phyloP scores from a whole-genome alignment of 768 basidiomycete genomes.

The Russula sp. region DNA sequence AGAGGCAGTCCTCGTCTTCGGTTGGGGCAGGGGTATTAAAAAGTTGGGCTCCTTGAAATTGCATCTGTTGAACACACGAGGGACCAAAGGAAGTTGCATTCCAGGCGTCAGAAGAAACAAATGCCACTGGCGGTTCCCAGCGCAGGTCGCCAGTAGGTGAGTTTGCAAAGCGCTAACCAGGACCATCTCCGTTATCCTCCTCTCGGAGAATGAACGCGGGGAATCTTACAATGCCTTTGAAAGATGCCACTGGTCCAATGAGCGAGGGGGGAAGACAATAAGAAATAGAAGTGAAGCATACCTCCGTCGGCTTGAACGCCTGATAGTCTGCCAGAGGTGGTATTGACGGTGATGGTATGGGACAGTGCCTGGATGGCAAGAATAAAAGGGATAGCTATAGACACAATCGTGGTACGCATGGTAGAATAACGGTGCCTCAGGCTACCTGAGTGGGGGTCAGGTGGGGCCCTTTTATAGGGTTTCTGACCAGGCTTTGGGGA shows the following conservation, averaged over 20 bases:
- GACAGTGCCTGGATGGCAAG: background rate
- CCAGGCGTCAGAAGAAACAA: constrained; percentile 1
- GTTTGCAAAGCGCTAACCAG: constrained; percentile 10
- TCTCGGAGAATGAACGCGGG: too few species aligned
- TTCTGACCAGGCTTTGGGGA: too few species aligned
- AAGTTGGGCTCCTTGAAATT: background rate
- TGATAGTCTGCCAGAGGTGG: constrained; percentile 7
- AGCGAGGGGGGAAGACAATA: background rate
- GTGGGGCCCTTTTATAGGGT: too few species aligned
- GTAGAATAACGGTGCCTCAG: too few species aligned
- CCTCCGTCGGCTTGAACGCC: constrained; percentile 10
- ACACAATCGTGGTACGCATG: background rate
- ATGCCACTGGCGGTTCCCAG: constrained; percentile 11
- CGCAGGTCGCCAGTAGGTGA: constrained; percentile 8
- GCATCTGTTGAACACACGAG: constrained; percentile 15
- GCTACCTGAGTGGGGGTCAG: too few species aligned
- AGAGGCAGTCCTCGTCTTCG: constrained; percentile 17
- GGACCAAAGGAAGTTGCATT: constrained; percentile 13
- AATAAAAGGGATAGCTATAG: background rate
- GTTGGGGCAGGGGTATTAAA: background rate
- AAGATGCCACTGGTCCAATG: constrained; percentile 5
- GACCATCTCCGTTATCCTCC: background rate
- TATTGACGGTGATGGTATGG: background rate
- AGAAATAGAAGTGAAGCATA: background rate
- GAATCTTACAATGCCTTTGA: constrained; percentile 15